Conservation (phyloP, 108 stramenopile genomes). For the Discostella stelligeroides region DNA sequence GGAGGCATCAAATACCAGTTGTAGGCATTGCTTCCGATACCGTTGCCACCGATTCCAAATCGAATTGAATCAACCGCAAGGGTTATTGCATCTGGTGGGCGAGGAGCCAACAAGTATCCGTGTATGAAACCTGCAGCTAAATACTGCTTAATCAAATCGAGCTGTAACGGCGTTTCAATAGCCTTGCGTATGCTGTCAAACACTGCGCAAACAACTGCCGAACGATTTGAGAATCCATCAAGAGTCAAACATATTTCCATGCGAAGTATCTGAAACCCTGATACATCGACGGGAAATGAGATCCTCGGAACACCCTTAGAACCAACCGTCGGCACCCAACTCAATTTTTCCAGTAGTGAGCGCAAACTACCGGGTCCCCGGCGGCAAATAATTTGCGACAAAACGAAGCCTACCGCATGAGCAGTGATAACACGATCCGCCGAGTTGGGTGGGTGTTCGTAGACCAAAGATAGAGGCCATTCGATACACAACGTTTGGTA, state of each 20-base stretch:
- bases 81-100: slow-evolving; percentile 78
- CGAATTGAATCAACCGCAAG: slow-evolving; percentile 74
- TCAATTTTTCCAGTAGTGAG: slow-evolving; percentile 55
- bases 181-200: slow-evolving; percentile 55
- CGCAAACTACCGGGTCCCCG: slow-evolving; percentile 76
- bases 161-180: slow-evolving; percentile 30
- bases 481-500: slow-evolving; percentile 65
- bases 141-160: slow-evolving; percentile 70
- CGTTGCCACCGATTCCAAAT: slow-evolving; percentile 63
- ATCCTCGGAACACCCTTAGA: slow-evolving; percentile 64
- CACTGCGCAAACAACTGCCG: slow-evolving; percentile 75
- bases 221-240: slow-evolving; percentile 71
- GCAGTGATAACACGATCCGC: slow-evolving; percentile 50
- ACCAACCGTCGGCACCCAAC: slow-evolving; percentile 64
- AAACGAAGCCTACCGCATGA: slow-evolving; percentile 65
- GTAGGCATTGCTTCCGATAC: slow-evolving; percentile 48
- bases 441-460: slow-evolving; percentile 25
- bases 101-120: slow-evolving; percentile 67
- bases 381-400: slow-evolving; percentile 74
- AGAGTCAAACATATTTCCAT: slow-evolving; percentile 67
- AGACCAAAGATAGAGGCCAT: slow-evolving; percentile 66
- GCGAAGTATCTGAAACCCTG: slow-evolving; percentile 74
- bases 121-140: slow-evolving; percentile 61
- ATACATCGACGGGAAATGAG: slow-evolving; percentile 73
- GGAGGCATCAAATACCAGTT: slow-evolving; percentile 67